A percentile compares a stretch with the other conserved stretches of the same genome.
Evolutionary conservation across 768 basidiomycete genomes (phyloP).

Genomic region (Hemileccinum impolitum): DNA sequence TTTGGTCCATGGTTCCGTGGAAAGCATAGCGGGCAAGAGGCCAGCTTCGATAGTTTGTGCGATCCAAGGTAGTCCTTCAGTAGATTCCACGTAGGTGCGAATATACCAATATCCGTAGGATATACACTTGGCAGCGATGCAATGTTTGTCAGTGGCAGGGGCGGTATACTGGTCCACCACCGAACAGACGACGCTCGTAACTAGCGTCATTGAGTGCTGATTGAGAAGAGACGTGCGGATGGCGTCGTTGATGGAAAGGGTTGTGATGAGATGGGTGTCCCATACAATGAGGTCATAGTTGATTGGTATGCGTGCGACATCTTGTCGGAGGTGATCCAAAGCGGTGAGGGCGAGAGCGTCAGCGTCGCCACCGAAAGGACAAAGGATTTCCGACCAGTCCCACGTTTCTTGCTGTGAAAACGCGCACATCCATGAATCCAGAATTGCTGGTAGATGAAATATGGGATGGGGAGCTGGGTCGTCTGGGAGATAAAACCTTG

Average conservation of each 20-base stretch:
- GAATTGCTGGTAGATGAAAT: slow-evolving; percentile 9
- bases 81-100: slow-evolving; percentile 24
- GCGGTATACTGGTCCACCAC: slow-evolving; percentile 11
- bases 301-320: slow-evolving; percentile 16
- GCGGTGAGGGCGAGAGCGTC: slow-evolving; percentile 21
- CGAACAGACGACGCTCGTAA: slow-evolving; percentile 15
- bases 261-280: slow-evolving; percentile 29
- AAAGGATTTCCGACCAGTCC: slow-evolving; percentile 27
- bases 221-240: slow-evolving; percentile 25
- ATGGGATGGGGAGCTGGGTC: slow-evolving; percentile 3
- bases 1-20: slow-evolving; percentile 25
- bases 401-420: slow-evolving; percentile 24
- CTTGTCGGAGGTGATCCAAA: slow-evolving; percentile 24
- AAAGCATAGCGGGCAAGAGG: slow-evolving; percentile 24
- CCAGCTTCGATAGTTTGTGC: slow-evolving; percentile 23
- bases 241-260: slow-evolving; percentile 22
- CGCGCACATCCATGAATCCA: slow-evolving; percentile 29
- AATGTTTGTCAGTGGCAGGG: background rate
- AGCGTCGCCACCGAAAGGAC: slow-evolving; percentile 19
- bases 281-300: slow-evolving; percentile 28
- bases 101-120: slow-evolving; percentile 31
- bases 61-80: slow-evolving; percentile 27
- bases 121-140: slow-evolving; percentile 22
- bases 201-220: slow-evolving; percentile 16
- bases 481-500: slow-evolving; percentile 12